Evolutionary conservation across 768 basidiomycete genomes (phyloP), one percentile per base, ranked within the genome.

Genomic region (Suillus discolor): DNA sequence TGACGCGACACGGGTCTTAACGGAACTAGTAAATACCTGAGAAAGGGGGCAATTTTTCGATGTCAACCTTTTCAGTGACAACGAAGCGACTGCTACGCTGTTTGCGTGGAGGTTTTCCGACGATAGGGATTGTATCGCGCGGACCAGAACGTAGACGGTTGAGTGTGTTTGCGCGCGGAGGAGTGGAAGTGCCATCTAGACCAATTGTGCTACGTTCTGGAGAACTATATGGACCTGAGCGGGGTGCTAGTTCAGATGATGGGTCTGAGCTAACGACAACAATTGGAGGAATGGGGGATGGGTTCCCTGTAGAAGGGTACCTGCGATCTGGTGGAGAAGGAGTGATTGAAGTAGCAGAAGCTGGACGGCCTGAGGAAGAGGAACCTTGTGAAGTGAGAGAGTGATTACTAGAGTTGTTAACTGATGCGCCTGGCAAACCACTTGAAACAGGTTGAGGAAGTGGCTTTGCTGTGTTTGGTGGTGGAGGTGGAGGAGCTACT

Each of bases 51-150:
- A 99, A 84, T 73, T 92, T 89, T 79, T 99, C 94, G 66, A 99
- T 94, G 70, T 99, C 97, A 44, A 97, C 94, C 81, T 89, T 94
- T 80, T 99, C 97, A 2, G 93, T 93, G 66, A 97, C 92, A 60
- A 99, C 91, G 72, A 99, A 99, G 67, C 97, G 87, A 75, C 93
- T 96, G 81, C 96, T 98, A 70, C 96, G 87, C 79, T 99, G 97
- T 78, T 99, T 99, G 72, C 97, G 89, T 31, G 97, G 95, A 25
- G 95, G 96, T 74, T 99, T 99, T 39, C 95, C 96, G 16, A 93
- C 90, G 72, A 97, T 93, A 53, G 97, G 95, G 65, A 99, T 98
- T 53, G 94, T 98, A 77, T 99, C 97, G 79, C 96, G 97, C 63
- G 96, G 94, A 20, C 88, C 88, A 51, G 89, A 85, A 66, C 93